Evolutionary conservation across 1,139 yeast genomes (phyloP).

Genomic region (Lodderomyces jiufengensis): DNA sequence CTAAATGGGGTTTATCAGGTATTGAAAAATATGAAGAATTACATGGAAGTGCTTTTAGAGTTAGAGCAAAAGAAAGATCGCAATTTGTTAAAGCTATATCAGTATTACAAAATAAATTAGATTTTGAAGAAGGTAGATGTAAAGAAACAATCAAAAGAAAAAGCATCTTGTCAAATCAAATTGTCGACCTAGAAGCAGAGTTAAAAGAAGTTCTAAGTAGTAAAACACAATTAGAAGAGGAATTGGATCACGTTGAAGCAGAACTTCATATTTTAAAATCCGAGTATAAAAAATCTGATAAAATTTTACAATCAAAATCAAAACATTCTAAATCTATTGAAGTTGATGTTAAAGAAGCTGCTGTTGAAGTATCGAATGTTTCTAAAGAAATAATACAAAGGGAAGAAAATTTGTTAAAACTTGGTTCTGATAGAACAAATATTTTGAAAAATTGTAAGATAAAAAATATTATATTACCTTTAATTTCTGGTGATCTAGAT

Average conservation of each 20-base stretch:
- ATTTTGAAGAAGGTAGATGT: constrained; percentile 60
- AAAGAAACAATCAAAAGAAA: constrained; percentile 48
- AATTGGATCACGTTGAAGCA: constrained; percentile 47
- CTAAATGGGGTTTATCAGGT: constrained; percentile 45
- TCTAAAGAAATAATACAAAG: constrained; percentile 33
- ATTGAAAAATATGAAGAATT: constrained; percentile 66
- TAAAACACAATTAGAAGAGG: constrained; percentile 30
- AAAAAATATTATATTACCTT: constrained; percentile 65
- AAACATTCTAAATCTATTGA: constrained; percentile 29
- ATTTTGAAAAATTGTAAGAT: constrained; percentile 72
- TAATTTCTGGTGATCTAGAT: constrained; percentile 52
- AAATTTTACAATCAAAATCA: constrained; percentile 23
- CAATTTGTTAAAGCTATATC: constrained; percentile 59
- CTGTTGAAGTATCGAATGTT: constrained; percentile 24
- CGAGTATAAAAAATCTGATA: constrained; percentile 31
- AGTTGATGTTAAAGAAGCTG: constrained; percentile 31
- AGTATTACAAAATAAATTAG: constrained; percentile 57
- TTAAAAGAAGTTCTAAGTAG: constrained; percentile 27
- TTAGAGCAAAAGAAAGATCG: constrained; percentile 60
- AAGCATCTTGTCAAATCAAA: constrained; percentile 30
- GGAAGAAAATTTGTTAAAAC: constrained; percentile 55
- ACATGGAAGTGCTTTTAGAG: constrained; percentile 60
- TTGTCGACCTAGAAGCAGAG: constrained; percentile 29
- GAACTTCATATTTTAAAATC: constrained; percentile 43
- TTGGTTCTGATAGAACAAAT: constrained; percentile 56